Evolutionary conservation across 1,139 yeast genomes (phyloP), one percentile per base, ranked within the genome.

Genomic region (Blastobotrys aristatus): DNA sequence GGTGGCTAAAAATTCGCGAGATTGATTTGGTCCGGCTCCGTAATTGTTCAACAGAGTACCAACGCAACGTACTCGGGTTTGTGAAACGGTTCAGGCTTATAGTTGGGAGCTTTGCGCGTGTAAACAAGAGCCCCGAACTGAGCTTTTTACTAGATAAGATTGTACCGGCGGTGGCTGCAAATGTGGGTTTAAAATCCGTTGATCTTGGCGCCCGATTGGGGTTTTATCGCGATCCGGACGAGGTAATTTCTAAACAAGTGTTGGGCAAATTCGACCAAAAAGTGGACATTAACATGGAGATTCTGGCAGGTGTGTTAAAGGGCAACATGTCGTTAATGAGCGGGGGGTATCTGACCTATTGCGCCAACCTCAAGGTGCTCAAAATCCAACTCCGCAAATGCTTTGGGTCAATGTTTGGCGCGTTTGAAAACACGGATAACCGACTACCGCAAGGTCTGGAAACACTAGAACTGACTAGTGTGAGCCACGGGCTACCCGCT

Each of bases 331-430:
- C 33, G 5, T 13, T 14, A 30, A 5, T 13, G 6, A 13, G 16
- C 7, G 16, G 6, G n/a, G 17, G 33, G 17, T 13, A 11, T 6
- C 13, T 30, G 4, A 8, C 11, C 10, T 13, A 11, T 5, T 8
- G 14, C 2, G 13, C 20, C 14, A 18, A 40, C 18, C 18, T 40
- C 18, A 40, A 31, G 21, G 18, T 14, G 14, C n/a, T 40, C 10
- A 40, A 40, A 22, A 27, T 13, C 36, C 43, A 40, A 22, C 13
- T 40, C n/a, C 13, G 43, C 16, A 40, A 40, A n/a, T 40, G 43
- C 30, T 40, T 16, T 21, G 43, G 43, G 6, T 13, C 17, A 4
- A 13, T 40, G 20, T 40, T 40, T 20, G 17, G n/a, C 20, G 29
- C n/a, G 29, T 35, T 35, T 16, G 32, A 16, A 14, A 5, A 11